phyloP scores from a whole-genome alignment of 257 asterid species.

The Nicotiana paniculata region DNA sequence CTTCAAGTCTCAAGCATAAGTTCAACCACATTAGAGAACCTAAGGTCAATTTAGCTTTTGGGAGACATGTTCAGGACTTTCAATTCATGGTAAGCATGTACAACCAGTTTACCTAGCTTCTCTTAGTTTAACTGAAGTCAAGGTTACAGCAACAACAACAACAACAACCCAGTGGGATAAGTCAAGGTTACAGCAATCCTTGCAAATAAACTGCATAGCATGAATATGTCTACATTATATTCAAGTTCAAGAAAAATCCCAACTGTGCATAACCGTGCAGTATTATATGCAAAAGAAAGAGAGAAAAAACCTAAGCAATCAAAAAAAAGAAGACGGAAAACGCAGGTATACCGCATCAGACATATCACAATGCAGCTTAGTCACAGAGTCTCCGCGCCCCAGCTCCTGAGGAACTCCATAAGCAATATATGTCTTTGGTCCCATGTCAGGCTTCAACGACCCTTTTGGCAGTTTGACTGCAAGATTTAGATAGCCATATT shows the following conservation, averaged over 20 bases:
- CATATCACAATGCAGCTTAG: constrained; percentile 86
- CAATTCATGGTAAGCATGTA: background rate
- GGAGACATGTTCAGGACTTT: background rate
- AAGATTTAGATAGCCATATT: constrained; percentile 56
- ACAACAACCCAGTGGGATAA: background rate
- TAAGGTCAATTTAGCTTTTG: background rate
- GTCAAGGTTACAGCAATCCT: background rate
- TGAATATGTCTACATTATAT: background rate
- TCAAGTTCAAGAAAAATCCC: background rate
- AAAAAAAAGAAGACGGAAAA: constrained; percentile 7
- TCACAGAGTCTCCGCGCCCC: constrained; percentile 92
- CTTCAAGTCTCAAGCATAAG: background rate
- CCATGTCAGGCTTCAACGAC: constrained; percentile 75
- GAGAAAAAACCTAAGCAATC: background rate
- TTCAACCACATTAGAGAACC: background rate
- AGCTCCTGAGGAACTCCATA: constrained; percentile 74
- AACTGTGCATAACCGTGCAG: background rate
- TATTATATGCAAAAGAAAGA: background rate
- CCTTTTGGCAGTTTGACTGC: constrained; percentile 50
- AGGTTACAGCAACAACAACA: background rate
- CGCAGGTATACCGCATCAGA: constrained; percentile 71
- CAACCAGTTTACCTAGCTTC: background rate
- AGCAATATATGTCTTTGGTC: constrained; percentile 93
- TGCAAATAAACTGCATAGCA: constrained; percentile 2
- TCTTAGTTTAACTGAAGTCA: background rate